phyloP scores from a whole-genome alignment of 225 moss, liverwort and hornwort genomes.

The Polytrichum commune region DNA sequence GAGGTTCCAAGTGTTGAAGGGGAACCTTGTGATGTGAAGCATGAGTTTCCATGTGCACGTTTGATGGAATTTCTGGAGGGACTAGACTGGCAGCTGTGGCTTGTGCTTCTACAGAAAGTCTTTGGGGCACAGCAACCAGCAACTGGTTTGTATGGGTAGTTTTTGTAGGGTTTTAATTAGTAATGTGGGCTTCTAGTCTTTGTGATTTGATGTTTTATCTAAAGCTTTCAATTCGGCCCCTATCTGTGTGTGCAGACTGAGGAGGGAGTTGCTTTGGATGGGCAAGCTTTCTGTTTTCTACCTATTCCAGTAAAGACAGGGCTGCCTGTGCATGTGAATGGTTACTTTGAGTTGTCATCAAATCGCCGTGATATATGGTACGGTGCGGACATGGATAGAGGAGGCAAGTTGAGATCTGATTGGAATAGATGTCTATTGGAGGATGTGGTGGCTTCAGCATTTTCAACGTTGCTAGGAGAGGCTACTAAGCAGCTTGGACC shows the following conservation, averaged over 20 bases:
- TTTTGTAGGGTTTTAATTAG: no score
- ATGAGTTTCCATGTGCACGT: no score
- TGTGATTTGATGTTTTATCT: neutral
- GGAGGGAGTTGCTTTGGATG: constrained; percentile 40
- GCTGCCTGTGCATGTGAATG: constrained; percentile 84
- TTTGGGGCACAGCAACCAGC: no score
- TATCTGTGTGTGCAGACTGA: constrained; percentile 45
- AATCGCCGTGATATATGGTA: constrained; percentile 96
- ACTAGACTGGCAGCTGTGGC: no score
- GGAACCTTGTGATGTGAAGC: no score
- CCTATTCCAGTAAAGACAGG: constrained; percentile 81
- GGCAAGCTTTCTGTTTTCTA: constrained; percentile 85
- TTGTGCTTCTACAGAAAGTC: no score
- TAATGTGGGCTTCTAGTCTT: neutral
- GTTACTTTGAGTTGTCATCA: constrained; percentile 90
- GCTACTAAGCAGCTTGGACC: constrained; percentile 66
- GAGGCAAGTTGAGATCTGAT: constrained; percentile 78
- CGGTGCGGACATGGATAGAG: constrained; percentile 89
- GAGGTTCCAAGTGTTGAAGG: no score
- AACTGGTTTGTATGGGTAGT: no score
- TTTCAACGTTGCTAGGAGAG: constrained; percentile 60
- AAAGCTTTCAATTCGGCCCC: no score
- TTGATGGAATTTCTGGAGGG: no score
- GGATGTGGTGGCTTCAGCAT: constrained; percentile 75
- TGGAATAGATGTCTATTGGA: constrained; percentile 84